Evolutionary conservation across 1,284 basidiomycete species (phyloP).

Genomic region (Pseudozyma pruni): DNA sequence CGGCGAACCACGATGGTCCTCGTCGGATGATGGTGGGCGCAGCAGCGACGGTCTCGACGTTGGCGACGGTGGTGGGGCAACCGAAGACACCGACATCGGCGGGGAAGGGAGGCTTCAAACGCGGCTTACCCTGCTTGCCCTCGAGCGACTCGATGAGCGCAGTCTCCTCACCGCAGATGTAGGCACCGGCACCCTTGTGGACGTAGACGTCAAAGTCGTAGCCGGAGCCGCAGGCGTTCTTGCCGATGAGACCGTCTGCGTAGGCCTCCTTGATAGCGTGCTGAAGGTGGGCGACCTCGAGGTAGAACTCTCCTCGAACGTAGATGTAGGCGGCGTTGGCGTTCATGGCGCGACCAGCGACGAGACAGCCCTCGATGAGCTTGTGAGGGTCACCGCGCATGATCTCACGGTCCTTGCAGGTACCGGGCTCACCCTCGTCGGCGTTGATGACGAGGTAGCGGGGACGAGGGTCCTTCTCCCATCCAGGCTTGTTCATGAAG

Average conservation of each 20-base stretch:
- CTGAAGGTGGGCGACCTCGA: conserved; percentile 91
- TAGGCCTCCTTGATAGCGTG: conserved; percentile 96
- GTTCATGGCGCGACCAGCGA: conserved; percentile 98
- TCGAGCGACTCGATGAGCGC: conserved; percentile 96
- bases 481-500: conserved; percentile 98
- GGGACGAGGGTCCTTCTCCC: conserved; percentile 93
- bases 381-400: conserved; percentile 98
- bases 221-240: conserved; percentile 90
- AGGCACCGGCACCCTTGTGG: conserved; percentile 95
- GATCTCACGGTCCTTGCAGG: conserved; percentile 98
- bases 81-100: conserved; percentile 97
- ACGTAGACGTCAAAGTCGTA: conserved; percentile 96
- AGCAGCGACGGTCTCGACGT: conserved; percentile 97
- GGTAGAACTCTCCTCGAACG: conserved; percentile 97
- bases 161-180: conserved; percentile 99
- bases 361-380: conserved; percentile 94
- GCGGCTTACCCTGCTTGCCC: conserved; percentile 96
- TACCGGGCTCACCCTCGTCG: conserved; percentile 98
- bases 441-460: conserved; percentile 98
- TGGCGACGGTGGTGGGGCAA: conserved; percentile 95
- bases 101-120: conserved; percentile 99
- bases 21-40: conserved; percentile 95
- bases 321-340: conserved; percentile 98
- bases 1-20: conserved; percentile 90
- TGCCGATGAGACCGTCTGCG: conserved; percentile 88